phyloP scores from a whole-genome alignment of 1,284 basidiomycete genomes.

The Cutaneotrichosporon cavernicola region DNA sequence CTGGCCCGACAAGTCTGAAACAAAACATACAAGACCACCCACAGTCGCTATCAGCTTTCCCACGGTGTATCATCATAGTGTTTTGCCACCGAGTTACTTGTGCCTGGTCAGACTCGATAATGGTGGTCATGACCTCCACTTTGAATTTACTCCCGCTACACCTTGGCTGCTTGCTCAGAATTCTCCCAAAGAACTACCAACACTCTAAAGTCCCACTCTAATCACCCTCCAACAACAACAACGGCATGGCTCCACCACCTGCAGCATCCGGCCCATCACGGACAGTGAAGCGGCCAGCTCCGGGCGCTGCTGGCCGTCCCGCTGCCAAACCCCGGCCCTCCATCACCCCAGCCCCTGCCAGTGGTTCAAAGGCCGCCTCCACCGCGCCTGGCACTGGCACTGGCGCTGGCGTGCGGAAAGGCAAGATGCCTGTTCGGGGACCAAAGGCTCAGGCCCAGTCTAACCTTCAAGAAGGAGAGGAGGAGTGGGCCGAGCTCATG shows the following conservation, averaged over 20 bases:
- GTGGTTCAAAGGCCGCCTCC: background rate
- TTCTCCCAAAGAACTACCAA: background rate
- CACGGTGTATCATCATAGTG: background rate
- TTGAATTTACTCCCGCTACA: background rate
- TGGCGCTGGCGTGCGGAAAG: conserved; percentile 23
- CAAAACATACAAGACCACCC: too few relatives aligned
- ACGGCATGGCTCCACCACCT: conserved; percentile 13
- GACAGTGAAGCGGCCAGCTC: conserved; percentile 10
- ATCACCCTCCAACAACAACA: conserved; percentile 1
- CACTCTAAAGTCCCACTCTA: background rate
- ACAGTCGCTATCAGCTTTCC: background rate
- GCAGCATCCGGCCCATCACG: conserved; percentile 14
- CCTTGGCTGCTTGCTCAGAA: conserved; percentile 4
- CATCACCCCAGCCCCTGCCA: background rate
- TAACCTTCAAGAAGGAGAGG: conserved; percentile 36
- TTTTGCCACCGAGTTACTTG: background rate
- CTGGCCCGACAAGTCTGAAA: too few relatives aligned
- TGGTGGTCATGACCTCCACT: background rate
- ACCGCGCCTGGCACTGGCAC: conserved; percentile 5
- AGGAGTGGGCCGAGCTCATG: conserved; percentile 52
- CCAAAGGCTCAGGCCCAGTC: conserved; percentile 11
- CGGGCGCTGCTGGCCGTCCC: background rate
- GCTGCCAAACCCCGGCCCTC: background rate
- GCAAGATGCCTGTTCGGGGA: conserved; percentile 31
- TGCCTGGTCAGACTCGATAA: too few relatives aligned